Evolutionary conservation across 176 grass and related monocot species (phyloP).

Genomic region (Saccharum spontaneum): DNA sequence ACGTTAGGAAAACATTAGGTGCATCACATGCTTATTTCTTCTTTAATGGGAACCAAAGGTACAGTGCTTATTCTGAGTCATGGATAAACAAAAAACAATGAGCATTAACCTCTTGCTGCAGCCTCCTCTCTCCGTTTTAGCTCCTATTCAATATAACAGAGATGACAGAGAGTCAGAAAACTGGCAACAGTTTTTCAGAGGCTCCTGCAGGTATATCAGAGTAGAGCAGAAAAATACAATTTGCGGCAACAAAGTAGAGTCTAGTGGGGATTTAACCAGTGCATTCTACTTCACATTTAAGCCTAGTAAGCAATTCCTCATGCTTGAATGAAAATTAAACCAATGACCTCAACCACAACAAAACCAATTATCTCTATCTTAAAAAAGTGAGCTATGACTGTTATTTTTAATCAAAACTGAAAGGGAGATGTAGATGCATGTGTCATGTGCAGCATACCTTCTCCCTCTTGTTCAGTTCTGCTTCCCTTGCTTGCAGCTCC

Average conservation of each 20-base stretch:
- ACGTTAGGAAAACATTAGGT: not conserved
- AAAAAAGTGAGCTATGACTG: not conserved
- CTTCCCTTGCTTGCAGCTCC: constrained; percentile 91
- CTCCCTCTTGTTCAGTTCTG: constrained; percentile 89
- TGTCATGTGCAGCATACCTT: constrained; percentile 46
- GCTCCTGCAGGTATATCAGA: not conserved
- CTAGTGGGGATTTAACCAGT: not conserved
- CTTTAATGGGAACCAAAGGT: not conserved
- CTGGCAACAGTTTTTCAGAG: constrained; percentile 20
- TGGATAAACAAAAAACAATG: not conserved
- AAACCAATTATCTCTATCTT: not conserved
- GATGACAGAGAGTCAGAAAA: constrained; percentile 34
- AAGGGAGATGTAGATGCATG: not conserved
- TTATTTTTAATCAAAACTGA: not conserved
- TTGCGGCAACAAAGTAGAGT: not conserved
- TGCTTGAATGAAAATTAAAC: not conserved
- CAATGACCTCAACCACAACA: not conserved
- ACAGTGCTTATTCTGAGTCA: constrained; percentile 10
- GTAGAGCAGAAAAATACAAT: not conserved
- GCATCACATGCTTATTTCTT: not conserved
- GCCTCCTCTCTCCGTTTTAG: constrained; percentile 89
- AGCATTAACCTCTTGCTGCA: constrained; percentile 65
- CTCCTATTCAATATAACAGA: constrained; percentile 58
- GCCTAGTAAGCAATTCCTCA: not conserved
- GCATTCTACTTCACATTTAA: not conserved